Evolutionary conservation across 371 early-diverging fungal species (phyloP).

Genomic region (Lichtheimia corymbifera): DNA sequence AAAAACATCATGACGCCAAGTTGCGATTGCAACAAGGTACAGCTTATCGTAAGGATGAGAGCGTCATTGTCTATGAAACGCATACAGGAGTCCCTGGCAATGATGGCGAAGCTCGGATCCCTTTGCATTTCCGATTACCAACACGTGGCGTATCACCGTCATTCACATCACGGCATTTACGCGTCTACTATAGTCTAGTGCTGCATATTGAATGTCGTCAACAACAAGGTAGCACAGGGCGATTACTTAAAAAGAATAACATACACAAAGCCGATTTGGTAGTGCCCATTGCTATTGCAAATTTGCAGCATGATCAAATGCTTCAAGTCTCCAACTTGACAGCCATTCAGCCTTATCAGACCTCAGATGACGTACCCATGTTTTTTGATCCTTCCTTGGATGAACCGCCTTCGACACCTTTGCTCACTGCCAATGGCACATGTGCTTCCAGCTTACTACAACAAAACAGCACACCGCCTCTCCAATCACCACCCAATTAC

Average conservation of each 20-base stretch:
- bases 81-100: conserved; percentile 14
- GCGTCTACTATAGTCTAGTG: conserved; percentile 40
- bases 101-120: conserved; percentile 13
- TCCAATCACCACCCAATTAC: conserved; percentile 47
- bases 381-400: conserved; percentile 46
- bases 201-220: conserved; percentile 17
- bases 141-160: conserved; percentile 50
- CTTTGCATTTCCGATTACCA: conserved; percentile 36
- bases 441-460: conserved; percentile 4
- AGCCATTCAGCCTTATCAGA: conserved; percentile 26
- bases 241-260: conserved; percentile 27
- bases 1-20: conserved; percentile 49
- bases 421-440: conserved; percentile 7
- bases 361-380: conserved; percentile 31
- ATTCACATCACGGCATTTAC: conserved; percentile 39
- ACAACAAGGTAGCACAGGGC: conserved; percentile 20
- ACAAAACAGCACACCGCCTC: conserved; percentile 19
- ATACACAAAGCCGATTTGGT: conserved; percentile 25
- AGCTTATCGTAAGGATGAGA: conserved; percentile 29
- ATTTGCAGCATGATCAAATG: conserved; percentile 42
- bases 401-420: conserved; percentile 32
- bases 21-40: conserved; percentile 43
- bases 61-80: conserved; percentile 26
- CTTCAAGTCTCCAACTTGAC: conserved; percentile 37
- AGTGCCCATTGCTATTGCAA: conserved; percentile 43